Percentiles rank a stretch among this genome's conserved stretches.
phyloP scores from a whole-genome alignment of 768 basidiomycete genomes.

The Myochromella boudieri region DNA sequence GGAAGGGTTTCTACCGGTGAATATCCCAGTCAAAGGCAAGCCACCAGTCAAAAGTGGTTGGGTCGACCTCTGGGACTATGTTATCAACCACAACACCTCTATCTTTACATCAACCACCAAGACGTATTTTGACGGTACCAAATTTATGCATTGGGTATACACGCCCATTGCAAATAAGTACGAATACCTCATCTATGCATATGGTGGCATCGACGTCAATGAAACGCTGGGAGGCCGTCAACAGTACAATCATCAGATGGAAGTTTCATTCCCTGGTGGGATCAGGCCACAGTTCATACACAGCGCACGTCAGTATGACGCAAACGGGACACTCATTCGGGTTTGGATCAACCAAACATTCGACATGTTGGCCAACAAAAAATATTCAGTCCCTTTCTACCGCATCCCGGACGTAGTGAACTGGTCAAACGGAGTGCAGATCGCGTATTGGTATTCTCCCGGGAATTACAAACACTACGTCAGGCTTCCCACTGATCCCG shows the following conservation, averaged over 20 bases:
- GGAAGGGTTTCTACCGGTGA: not conserved
- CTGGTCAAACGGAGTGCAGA: constrained; percentile 2
- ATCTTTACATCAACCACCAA: not conserved
- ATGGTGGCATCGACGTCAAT: constrained; percentile 4
- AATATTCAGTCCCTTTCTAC: not conserved
- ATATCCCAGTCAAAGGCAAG: not conserved
- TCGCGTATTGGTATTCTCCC: not conserved
- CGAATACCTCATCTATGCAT: not conserved
- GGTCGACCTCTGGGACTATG: not conserved
- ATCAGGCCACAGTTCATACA: constrained; percentile 1
- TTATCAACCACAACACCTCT: not conserved
- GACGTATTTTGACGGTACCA: not conserved
- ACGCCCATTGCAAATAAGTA: not conserved
- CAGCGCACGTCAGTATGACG: not conserved
- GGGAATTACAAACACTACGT: not conserved
- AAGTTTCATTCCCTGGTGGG: constrained; percentile 2
- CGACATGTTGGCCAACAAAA: not conserved
- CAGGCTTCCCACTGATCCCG: not conserved
- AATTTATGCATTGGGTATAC: not conserved
- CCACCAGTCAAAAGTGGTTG: not conserved
- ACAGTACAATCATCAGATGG: not conserved
- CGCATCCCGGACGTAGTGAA: constrained; percentile 1
- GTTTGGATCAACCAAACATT: constrained; percentile 5
- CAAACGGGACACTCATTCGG: not conserved
- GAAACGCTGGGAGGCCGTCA: not conserved